Conservation (phyloP, 106 monocot genomes). For the Xerophyta viscosa region DNA sequence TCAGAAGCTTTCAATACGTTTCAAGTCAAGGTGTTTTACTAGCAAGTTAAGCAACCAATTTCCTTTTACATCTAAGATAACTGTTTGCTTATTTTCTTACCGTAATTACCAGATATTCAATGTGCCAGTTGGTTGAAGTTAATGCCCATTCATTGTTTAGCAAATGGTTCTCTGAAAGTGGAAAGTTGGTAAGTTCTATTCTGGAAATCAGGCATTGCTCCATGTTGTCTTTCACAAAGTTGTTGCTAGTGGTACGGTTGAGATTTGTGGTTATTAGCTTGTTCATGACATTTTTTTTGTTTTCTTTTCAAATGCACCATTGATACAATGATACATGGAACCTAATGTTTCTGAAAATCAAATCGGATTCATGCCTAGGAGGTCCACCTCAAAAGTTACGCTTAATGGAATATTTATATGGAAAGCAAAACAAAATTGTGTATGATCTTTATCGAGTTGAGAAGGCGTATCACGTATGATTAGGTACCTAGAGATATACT, state of each 20-base stretch:
- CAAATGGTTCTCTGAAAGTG: constrained; percentile 99
- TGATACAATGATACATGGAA: too few species aligned
- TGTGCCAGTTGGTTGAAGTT: constrained; percentile 89
- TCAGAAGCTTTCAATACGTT: constrained; percentile 95
- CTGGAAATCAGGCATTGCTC: neutral
- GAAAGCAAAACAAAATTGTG: too few species aligned
- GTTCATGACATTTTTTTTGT: too few species aligned
- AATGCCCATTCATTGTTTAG: constrained; percentile 99
- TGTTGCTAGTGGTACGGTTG: neutral
- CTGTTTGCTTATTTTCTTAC: constrained; percentile 1
- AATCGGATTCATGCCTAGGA: too few species aligned
- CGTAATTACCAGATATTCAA: constrained; percentile 49
- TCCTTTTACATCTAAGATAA: neutral
- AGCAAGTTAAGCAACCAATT: neutral
- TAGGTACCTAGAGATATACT: too few species aligned
- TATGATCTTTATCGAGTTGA: too few species aligned
- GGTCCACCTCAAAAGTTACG: too few species aligned
- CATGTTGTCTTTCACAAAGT: neutral
- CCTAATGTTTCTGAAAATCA: too few species aligned
- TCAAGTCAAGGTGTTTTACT: constrained; percentile 61
- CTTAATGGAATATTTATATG: too few species aligned
- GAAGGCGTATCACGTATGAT: too few species aligned
- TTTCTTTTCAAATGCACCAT: too few species aligned
- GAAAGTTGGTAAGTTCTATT: constrained; percentile 74
- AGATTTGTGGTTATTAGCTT: too few species aligned